Evolutionary conservation across 257 asterid species (phyloP).

Genomic region (Solanum bukasovii): DNA sequence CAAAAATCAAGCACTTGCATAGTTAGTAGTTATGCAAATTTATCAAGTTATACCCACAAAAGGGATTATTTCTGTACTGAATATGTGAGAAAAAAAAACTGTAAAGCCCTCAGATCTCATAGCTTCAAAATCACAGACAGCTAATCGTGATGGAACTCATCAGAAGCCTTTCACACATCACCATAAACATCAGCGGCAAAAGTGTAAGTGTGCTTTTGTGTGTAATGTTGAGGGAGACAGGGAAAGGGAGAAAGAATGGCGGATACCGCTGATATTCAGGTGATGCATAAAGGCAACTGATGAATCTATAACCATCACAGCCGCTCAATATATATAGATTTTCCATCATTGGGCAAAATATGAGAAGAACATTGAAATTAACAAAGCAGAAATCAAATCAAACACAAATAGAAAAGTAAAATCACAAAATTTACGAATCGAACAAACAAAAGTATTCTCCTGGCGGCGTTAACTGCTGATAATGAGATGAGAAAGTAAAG

Average conservation of each 20-base stretch:
- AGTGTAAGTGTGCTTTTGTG: background rate
- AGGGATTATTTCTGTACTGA: background rate
- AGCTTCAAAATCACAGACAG: conserved; percentile 49
- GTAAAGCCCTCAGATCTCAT: conserved; percentile 80
- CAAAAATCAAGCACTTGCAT: no score
- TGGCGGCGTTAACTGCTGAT: background rate
- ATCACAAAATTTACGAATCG: background rate
- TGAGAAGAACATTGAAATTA: background rate
- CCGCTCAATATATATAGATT: conserved; percentile 16
- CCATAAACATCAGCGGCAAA: conserved; percentile 21
- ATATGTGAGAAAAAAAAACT: background rate
- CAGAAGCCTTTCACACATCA: conserved; percentile 27
- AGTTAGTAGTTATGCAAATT: no score
- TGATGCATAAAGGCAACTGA: conserved; percentile 22
- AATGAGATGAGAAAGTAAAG: background rate
- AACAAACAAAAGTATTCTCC: background rate
- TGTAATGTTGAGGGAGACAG: background rate
- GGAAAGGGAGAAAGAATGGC: background rate
- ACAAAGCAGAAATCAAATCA: background rate
- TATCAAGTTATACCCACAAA: background rate
- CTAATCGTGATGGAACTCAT: conserved; percentile 27
- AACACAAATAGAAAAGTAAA: background rate
- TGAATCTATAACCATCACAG: conserved; percentile 31
- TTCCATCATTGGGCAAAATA: conserved; percentile 25
- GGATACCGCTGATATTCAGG: conserved; percentile 23